Conservation (phyloP, 2,329 filamentous ascomycete species). For the Coniochaeta prunicola region DNA sequence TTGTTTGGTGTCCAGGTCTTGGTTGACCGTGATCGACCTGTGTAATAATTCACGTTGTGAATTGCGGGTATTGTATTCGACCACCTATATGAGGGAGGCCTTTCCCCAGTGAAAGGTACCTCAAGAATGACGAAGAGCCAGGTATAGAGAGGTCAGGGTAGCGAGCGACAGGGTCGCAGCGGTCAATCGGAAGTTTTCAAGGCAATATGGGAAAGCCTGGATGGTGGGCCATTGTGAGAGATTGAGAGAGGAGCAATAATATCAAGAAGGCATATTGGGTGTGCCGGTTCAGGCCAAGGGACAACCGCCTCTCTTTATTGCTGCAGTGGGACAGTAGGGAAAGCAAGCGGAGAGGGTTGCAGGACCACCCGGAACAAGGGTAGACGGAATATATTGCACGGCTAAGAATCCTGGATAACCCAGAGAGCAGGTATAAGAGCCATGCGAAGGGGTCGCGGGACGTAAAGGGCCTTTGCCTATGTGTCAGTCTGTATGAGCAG, state of each 20-base stretch:
- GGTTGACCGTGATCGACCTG: slow-evolving; percentile 1
- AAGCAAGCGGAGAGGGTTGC: background rate
- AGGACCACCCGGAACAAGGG: slow-evolving; percentile 6
- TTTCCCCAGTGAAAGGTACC: background rate
- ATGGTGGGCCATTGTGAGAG: slow-evolving; percentile 17
- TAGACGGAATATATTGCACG: background rate
- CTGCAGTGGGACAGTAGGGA: background rate
- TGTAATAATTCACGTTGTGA: background rate
- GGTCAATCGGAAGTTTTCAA: slow-evolving; percentile 17
- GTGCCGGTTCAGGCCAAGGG: background rate
- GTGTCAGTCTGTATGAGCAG: background rate
- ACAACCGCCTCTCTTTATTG: slow-evolving; percentile 1
- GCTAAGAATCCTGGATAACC: background rate
- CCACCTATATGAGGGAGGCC: background rate
- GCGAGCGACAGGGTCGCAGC: slow-evolving; percentile 9
- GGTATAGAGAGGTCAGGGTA: slow-evolving; percentile 6
- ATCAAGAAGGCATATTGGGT: slow-evolving; percentile 12
- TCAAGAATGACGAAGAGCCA: slow-evolving; percentile 4
- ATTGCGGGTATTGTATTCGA: background rate
- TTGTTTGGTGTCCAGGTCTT: background rate
- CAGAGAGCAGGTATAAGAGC: background rate
- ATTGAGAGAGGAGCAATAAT: slow-evolving; percentile 15
- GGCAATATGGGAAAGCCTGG: slow-evolving; percentile 21
- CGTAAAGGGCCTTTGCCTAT: background rate
- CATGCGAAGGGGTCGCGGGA: background rate